Evolutionary conservation across 331 rosid genomes (phyloP).

Genomic region (Arachis monticola): DNA sequence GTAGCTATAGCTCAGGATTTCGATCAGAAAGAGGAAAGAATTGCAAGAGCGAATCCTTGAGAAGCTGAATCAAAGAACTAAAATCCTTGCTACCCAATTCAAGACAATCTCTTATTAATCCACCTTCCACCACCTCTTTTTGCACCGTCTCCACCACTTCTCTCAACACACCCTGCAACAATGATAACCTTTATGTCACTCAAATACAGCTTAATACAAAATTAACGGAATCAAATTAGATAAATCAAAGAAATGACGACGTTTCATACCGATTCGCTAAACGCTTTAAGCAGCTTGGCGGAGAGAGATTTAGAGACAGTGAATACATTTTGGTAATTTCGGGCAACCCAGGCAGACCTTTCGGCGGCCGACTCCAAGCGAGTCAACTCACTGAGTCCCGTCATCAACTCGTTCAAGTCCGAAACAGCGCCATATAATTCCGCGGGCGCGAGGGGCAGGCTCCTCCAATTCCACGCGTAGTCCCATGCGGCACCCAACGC

Average conservation of each 20-base stretch:
- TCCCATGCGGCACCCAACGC: conserved; percentile 71
- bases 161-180: conserved; percentile 57
- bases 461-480: conserved; percentile 60
- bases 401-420: conserved; percentile 64
- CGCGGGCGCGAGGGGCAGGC: conserved; percentile 37
- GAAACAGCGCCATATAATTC: conserved; percentile 63
- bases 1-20: conserved; percentile 41
- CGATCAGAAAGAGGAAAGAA: conserved; percentile 37
- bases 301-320: conserved; percentile 51
- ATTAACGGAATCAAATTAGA: background rate
- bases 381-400: conserved; percentile 57
- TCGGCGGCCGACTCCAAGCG: conserved; percentile 52
- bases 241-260: conserved; percentile 7
- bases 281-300: conserved; percentile 55
- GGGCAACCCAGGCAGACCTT: conserved; percentile 56
- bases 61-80: conserved; percentile 56
- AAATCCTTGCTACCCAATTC: conserved; percentile 73
- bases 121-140: conserved; percentile 76
- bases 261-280: conserved; percentile 73
- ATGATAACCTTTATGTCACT: background rate
- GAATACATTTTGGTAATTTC: conserved; percentile 62
- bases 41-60: conserved; percentile 61
- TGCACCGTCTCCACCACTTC: conserved; percentile 62
- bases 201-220: background rate
- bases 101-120: conserved; percentile 72